Evolutionary conservation across 2,329 filamentous ascomycete genomes (phyloP), one percentile per base, ranked within the genome.

Genomic region (Talaromyces piceae): DNA sequence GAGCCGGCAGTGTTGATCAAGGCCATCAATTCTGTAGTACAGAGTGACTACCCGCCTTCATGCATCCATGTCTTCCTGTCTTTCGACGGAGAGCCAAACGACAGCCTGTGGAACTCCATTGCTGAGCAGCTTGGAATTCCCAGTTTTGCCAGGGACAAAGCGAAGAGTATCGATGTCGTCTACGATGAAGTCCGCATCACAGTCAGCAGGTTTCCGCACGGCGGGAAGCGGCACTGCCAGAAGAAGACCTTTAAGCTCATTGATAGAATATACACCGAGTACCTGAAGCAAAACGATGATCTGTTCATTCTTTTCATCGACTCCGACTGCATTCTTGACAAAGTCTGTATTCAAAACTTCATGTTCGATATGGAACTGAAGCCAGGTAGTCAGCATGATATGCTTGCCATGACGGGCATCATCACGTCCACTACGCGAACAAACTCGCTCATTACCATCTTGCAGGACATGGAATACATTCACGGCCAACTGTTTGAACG

Each of bases 361-460:
- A 88, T 97, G 73, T 96, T 93, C 69, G 91, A 97, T 66, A 97
- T 97, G 93, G 90, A 97, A 69, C 77, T 97, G 54, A 95, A 91
- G 68, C 91, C 91, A 1, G 91, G 91, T 50, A 95, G 91, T 71
- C 83, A 87, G 64, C 83, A 84, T 64, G 88, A 94, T 66, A 96
- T 95, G 88, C 77, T 97, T 63, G 91, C 91, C 49, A 96, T 96
- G 89, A 97, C 91, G 12, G 91, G 91, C 27, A 88, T 97, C 63
- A 97, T 97, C 63, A 97, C 91, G 2, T 91, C 90, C 1, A 96
- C 91, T 0, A 95, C 91, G 0, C 81, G 86, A 61, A 93, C 87
- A 61, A 87, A 94, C 67, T 89, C 86, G 58, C 74, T 97, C 51
- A 88, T 97, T 62, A 97, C 93, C 0, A 75, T 98, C 12, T 77